Evolutionary conservation across 2,329 filamentous ascomycete species (phyloP).

Genomic region (Nothopassalora personata): DNA sequence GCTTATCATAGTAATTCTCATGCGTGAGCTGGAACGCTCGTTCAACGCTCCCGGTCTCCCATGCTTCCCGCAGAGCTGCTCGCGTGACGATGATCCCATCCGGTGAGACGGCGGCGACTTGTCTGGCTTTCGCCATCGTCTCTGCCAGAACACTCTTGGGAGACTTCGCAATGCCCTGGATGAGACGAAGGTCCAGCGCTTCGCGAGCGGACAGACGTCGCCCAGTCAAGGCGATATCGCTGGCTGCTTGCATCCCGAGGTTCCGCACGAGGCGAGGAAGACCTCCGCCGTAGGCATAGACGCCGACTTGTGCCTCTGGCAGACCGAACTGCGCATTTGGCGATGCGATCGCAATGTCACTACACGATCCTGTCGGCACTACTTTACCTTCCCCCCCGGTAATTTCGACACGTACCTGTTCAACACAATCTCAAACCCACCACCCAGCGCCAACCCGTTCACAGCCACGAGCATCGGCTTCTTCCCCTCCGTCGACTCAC

Average conservation of each 20-base stretch:
- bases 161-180: conserved; percentile 35
- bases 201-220: conserved; percentile 42
- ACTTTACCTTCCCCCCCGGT: not conserved
- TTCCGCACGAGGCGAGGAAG: conserved; percentile 47
- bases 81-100: conserved; percentile 37
- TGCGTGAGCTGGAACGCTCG: conserved; percentile 36
- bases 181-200: conserved; percentile 36
- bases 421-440: conserved; percentile 52
- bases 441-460: conserved; percentile 52
- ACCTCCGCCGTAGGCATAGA: conserved; percentile 49
- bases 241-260: conserved; percentile 44
- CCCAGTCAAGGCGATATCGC: conserved; percentile 47
- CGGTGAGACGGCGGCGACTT: conserved; percentile 31
- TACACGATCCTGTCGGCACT: not conserved
- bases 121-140: conserved; percentile 30
- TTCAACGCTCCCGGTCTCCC: conserved; percentile 39
- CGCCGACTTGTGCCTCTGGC: conserved; percentile 49
- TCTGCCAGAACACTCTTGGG: conserved; percentile 31
- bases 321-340: conserved; percentile 47
- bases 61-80: conserved; percentile 33
- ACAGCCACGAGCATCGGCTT: conserved; percentile 56
- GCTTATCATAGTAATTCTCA: conserved; percentile 37
- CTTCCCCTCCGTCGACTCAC: conserved; percentile 52
- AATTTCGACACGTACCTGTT: conserved; percentile 41
- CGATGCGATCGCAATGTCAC: conserved; percentile 49